phyloP scores from a whole-genome alignment of 1,284 basidiomycete genomes.

The Vanrija sp. region DNA sequence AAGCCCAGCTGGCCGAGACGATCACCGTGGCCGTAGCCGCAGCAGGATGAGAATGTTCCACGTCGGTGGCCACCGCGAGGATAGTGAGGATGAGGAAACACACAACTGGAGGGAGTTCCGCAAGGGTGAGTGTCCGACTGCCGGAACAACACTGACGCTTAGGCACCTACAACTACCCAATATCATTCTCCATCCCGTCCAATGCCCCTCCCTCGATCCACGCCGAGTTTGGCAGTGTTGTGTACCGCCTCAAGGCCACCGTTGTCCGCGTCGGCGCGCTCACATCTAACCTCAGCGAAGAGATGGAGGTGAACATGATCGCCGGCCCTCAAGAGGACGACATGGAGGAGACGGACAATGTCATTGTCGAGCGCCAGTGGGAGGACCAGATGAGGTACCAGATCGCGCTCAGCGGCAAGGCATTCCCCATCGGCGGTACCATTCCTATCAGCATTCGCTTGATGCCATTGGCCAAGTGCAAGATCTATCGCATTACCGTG shows the following conservation, averaged over 20 bases:
- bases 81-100: slow-evolving; percentile 52
- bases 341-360: slow-evolving; percentile 70
- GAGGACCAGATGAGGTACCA: slow-evolving; percentile 77
- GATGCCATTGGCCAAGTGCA: slow-evolving; percentile 79
- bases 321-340: slow-evolving; percentile 73
- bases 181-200: slow-evolving; percentile 80
- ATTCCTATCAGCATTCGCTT: slow-evolving; percentile 79
- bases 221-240: slow-evolving; percentile 73
- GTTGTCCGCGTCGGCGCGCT: slow-evolving; percentile 82
- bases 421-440: slow-evolving; percentile 75
- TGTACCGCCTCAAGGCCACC: slow-evolving; percentile 75
- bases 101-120: slow-evolving; percentile 84
- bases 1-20: slow-evolving; percentile 17
- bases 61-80: slow-evolving; percentile 50
- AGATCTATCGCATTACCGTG: slow-evolving; percentile 71
- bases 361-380: slow-evolving; percentile 88
- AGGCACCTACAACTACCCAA: slow-evolving; percentile 93
- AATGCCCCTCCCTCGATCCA: slow-evolving; percentile 74
- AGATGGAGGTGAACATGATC: slow-evolving; percentile 72
- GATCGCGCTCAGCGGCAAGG: slow-evolving; percentile 73
- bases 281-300: slow-evolving; percentile 66
- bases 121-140: slow-evolving; percentile 59
- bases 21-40: slow-evolving; percentile 45
- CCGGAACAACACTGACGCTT: not conserved
- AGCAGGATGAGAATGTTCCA: slow-evolving; percentile 46